Percentiles rank a stretch among this genome's conserved stretches.
phyloP scores from a whole-genome alignment of 495 filamentous ascomycete genomes.

The Aspergillus homomorphus region DNA sequence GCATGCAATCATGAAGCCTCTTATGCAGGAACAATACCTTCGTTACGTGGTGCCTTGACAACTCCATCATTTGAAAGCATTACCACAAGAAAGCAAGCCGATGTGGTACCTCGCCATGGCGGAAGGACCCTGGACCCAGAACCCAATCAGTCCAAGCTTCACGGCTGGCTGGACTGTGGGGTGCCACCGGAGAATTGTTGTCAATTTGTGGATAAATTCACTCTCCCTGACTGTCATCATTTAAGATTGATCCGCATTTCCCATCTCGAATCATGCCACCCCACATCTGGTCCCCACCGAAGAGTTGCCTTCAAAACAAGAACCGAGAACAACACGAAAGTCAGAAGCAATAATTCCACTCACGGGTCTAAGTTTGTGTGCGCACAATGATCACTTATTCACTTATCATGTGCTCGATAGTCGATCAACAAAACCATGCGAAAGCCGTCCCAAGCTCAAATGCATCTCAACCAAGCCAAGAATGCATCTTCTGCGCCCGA shows the following conservation, averaged over 20 bases:
- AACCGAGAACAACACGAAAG: background rate
- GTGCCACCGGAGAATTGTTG: slow-evolving; percentile 6
- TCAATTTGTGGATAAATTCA: background rate
- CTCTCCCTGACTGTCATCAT: background rate
- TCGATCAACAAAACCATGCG: no score
- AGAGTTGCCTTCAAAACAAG: background rate
- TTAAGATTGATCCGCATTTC: background rate
- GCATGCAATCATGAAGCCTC: no score
- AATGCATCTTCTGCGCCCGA: background rate
- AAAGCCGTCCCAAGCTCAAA: background rate
- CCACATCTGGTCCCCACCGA: background rate
- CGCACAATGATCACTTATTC: no score
- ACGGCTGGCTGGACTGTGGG: slow-evolving; percentile 1
- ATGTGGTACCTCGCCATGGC: background rate
- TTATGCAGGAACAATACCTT: background rate
- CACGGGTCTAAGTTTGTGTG: no score
- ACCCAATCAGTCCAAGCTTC: slow-evolving; percentile 6
- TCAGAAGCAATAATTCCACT: background rate
- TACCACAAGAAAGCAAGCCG: no score
- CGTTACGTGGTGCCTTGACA: background rate
- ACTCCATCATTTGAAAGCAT: background rate
- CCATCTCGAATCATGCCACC: background rate
- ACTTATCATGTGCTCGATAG: no score
- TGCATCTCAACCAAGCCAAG: background rate
- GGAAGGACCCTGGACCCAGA: background rate